Percentiles rank a stretch among this genome's conserved stretches.
Conservation (phyloP, 2,329 filamentous ascomycete genomes). For the Blastomyces emzantsi region DNA sequence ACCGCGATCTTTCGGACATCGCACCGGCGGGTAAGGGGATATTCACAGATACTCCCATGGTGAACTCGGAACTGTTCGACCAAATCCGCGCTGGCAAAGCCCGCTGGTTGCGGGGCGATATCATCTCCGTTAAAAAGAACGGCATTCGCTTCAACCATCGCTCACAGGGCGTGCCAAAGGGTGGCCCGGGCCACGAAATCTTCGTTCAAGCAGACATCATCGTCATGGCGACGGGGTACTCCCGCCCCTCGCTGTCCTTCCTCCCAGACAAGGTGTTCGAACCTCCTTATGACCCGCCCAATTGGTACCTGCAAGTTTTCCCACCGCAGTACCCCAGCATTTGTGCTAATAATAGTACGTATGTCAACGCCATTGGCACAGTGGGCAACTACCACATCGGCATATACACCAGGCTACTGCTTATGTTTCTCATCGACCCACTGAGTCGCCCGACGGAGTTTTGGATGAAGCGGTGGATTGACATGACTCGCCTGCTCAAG, state of each 20-base stretch:
- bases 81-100: constrained; percentile 63
- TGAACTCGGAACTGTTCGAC: constrained; percentile 71
- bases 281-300: constrained; percentile 66
- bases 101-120: constrained; percentile 74
- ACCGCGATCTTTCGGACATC: constrained; percentile 67
- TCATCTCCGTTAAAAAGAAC: constrained; percentile 53
- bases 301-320: constrained; percentile 85
- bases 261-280: constrained; percentile 64
- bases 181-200: constrained; percentile 61
- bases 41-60: constrained; percentile 81
- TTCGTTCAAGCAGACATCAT: constrained; percentile 64
- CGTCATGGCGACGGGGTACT: constrained; percentile 75
- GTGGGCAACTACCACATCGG: constrained; percentile 86
- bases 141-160: constrained; percentile 66
- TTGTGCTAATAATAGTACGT: constrained; percentile 76
- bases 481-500: constrained; percentile 69
- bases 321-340: constrained; percentile 64
- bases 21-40: constrained; percentile 61
- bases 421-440: constrained; percentile 79
- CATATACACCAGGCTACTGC: constrained; percentile 74
- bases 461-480: constrained; percentile 81
- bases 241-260: constrained; percentile 63
- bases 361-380: constrained; percentile 68
- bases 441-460: constrained; percentile 60
- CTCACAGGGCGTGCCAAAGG: constrained; percentile 61